Evolutionary conservation across 371 early-diverging fungal genomes (phyloP), one percentile per base, ranked within the genome.

Genomic region (Zopfochytrium polystomum): DNA sequence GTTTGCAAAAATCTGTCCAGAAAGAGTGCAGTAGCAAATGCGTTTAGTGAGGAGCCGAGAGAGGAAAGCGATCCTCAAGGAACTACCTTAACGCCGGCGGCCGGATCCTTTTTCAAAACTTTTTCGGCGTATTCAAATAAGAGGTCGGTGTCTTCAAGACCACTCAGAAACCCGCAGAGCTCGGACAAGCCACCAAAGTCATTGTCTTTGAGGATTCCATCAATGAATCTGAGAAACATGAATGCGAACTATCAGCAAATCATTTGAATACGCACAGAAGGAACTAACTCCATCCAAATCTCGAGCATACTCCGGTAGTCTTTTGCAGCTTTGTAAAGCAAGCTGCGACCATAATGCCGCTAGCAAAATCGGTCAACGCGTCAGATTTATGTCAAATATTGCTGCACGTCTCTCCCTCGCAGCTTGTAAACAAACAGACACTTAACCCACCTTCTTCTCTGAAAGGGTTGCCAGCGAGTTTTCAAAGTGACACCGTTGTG

Each of bases 271-370:
- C 29, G 6, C 63, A 44, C 30, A 42, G 18, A 7, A 29, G 43
- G 30, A 31, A 63, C 68, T 60, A 79, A 88, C 89, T 75, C 71
- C 60, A 82, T 80, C 88, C 87, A 88, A 1, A 86, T 69, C 22
- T 85, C 83, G 47, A 91, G 67, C 3, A 80, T 73, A 15, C 83
- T 75, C 46, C 78, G 67, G 45, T 70, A 73, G 65, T 78, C 65
- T 34, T 74, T 75, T 18, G 78, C 79, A 13, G 75, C 64, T 67
- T 84, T 81, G 56, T 84, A 83, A 56, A 89, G 73, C 6, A 88
- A 62, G 7, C 84, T 82, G 6, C 86, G 73, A 1, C 85, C 85
- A 68, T 86, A 88, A 57, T 79, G 80, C 62, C 78, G 79, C 79
- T 67, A 54, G 25, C n/a, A 27, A 47, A 20, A 11, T 22, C 42